phyloP scores from a whole-genome alignment of 306 rosid genomes.

The Prinsepia uniflora region DNA sequence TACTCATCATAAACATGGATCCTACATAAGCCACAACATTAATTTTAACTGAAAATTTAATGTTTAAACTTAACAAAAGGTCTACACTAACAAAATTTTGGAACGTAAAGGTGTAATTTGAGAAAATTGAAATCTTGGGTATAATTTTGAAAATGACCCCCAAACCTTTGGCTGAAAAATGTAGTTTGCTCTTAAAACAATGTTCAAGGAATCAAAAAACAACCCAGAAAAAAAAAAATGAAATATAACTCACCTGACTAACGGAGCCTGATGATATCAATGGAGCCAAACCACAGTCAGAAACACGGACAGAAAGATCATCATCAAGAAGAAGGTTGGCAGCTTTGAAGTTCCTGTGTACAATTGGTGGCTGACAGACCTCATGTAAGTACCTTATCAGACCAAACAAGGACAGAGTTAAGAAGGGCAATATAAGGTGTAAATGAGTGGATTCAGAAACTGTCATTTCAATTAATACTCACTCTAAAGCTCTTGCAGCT shows the following conservation, averaged over 20 bases:
- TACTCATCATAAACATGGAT: no score
- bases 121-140: no score
- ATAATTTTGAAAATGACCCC: no score
- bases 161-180: no score
- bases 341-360: conserved; percentile 91
- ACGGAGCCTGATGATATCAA: conserved; percentile 90
- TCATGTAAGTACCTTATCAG: conserved; percentile 81
- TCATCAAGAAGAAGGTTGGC: conserved; percentile 89
- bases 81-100: no score
- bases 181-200: no score
- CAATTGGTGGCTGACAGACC: conserved; percentile 75
- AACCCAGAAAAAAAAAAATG: background rate
- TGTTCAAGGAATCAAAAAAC: no score
- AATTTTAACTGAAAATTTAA: no score
- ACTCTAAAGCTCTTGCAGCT: conserved; percentile 97
- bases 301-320: conserved; percentile 62
- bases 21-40: no score
- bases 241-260: conserved; percentile 60
- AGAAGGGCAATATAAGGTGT: background rate
- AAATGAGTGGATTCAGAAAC: background rate
- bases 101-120: no score
- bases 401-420: conserved; percentile 28
- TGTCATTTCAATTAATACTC: conserved; percentile 37
- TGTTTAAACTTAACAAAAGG: no score
- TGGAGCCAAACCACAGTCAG: conserved; percentile 96